Conservation (phyloP, 331 rosid genomes). For the Prunus yedoensis region DNA sequence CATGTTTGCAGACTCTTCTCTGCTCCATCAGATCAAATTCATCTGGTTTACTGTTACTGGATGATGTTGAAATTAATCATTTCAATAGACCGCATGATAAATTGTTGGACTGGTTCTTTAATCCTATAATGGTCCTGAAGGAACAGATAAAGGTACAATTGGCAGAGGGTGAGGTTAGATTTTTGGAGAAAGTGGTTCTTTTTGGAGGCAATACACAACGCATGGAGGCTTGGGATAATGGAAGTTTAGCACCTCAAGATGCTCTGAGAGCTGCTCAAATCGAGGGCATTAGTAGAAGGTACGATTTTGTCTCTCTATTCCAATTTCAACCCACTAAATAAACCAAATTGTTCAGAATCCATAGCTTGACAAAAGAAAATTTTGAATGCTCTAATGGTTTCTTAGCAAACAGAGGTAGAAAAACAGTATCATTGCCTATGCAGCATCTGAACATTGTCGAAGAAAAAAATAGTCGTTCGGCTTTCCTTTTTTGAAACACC, state of each 20-base stretch:
- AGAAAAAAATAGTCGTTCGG: background rate
- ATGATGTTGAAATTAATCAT: conserved; percentile 59
- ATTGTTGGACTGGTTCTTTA: conserved; percentile 85
- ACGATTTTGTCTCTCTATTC: background rate
- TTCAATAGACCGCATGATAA: conserved; percentile 75
- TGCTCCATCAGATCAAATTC: conserved; percentile 72
- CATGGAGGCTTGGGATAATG: conserved; percentile 60
- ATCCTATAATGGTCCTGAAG: conserved; percentile 76
- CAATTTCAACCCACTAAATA: background rate
- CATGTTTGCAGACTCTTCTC: conserved; percentile 59
- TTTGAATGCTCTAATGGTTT: too few relatives aligned
- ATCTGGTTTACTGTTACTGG: conserved; percentile 56
- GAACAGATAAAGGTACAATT: conserved; percentile 71
- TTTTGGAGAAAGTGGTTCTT: conserved; percentile 70
- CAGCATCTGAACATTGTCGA: background rate
- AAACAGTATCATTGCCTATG: background rate
- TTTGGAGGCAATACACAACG: conserved; percentile 56
- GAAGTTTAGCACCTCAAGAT: conserved; percentile 43
- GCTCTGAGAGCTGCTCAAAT: conserved; percentile 79
- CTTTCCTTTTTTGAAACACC: background rate
- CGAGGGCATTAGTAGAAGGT: conserved; percentile 81
- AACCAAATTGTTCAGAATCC: background rate
- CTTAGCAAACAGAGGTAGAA: background rate
- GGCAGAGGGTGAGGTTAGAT: conserved; percentile 58
- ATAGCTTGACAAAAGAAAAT: background rate